phyloP scores from a whole-genome alignment of 768 basidiomycete genomes.

The Leccinellum luteum region DNA sequence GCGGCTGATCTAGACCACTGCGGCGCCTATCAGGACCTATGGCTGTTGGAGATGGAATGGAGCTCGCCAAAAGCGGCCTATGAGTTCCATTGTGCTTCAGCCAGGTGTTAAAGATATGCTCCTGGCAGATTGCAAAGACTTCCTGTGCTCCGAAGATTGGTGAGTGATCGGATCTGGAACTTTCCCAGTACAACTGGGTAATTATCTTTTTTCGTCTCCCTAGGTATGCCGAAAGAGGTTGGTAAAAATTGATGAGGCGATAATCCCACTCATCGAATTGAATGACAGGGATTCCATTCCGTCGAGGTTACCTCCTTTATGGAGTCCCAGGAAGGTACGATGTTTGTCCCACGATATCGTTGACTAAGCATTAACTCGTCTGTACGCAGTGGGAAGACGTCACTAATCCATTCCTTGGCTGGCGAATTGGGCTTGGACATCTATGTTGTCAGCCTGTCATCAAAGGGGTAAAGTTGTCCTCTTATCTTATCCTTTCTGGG shows the following conservation, averaged over 20 bases:
- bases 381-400: conserved; percentile 71
- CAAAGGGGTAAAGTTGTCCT: conserved; percentile 64
- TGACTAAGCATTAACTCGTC: conserved; percentile 11
- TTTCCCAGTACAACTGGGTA: conserved; percentile 19
- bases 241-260: conserved; percentile 26
- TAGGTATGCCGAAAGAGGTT: conserved; percentile 91
- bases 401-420: conserved; percentile 80
- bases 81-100: conserved; percentile 90
- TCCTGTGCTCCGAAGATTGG: conserved; percentile 83
- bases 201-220: conserved; percentile 11
- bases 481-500: not conserved
- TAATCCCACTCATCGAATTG: conserved; percentile 20
- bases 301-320: conserved; percentile 80
- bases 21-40: conserved; percentile 48
- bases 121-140: conserved; percentile 81
- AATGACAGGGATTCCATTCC: conserved; percentile 75
- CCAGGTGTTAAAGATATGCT: conserved; percentile 92
- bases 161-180: conserved; percentile 38
- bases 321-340: conserved; percentile 81
- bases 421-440: conserved; percentile 87
- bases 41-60: conserved; percentile 88
- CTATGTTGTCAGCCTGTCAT: conserved; percentile 85
- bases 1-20: not conserved
- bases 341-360: not conserved
- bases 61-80: conserved; percentile 82